Percentiles rank a stretch among this genome's conserved stretches.
Evolutionary conservation across 768 basidiomycete genomes (phyloP).

Genomic region (Coprinopsis marcescibilis): DNA sequence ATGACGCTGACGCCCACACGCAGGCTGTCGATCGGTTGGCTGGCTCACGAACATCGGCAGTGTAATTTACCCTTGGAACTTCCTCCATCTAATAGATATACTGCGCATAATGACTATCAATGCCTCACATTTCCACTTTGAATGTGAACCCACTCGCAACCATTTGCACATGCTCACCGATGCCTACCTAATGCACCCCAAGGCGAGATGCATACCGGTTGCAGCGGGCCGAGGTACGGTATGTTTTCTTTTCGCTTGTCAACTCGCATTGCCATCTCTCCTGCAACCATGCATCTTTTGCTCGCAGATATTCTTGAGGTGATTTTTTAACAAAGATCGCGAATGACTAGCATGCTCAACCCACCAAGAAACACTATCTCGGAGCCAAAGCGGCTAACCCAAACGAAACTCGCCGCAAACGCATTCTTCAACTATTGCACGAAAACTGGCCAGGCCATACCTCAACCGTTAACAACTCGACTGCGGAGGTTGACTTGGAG

Average conservation of each 20-base stretch:
- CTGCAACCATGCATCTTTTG: too few relatives aligned
- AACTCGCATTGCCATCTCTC: too few relatives aligned
- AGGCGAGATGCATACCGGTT: too few relatives aligned
- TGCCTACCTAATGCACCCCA: too few relatives aligned
- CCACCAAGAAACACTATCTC: conserved; percentile 1
- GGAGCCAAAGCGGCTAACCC: background rate
- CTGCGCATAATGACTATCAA: background rate
- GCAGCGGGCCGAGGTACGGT: too few relatives aligned
- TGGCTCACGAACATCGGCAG: conserved; percentile 72
- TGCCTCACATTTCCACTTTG: too few relatives aligned
- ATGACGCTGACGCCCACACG: background rate
- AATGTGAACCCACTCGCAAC: too few relatives aligned
- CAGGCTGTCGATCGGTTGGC: conserved; percentile 77
- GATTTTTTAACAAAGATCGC: background rate
- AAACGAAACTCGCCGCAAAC: background rate
- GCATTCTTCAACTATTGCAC: conserved; percentile 1
- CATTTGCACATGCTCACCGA: too few relatives aligned
- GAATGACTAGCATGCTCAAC: background rate
- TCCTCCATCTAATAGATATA: background rate
- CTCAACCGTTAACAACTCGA: background rate
- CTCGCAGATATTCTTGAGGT: conserved; percentile 5
- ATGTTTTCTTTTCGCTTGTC: too few relatives aligned
- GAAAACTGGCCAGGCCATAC: conserved; percentile 2
- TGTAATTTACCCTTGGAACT: conserved; percentile 33
- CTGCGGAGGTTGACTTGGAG: background rate